Conservation (phyloP, 495 filamentous ascomycete genomes). For the Penicillium coprophilum region DNA sequence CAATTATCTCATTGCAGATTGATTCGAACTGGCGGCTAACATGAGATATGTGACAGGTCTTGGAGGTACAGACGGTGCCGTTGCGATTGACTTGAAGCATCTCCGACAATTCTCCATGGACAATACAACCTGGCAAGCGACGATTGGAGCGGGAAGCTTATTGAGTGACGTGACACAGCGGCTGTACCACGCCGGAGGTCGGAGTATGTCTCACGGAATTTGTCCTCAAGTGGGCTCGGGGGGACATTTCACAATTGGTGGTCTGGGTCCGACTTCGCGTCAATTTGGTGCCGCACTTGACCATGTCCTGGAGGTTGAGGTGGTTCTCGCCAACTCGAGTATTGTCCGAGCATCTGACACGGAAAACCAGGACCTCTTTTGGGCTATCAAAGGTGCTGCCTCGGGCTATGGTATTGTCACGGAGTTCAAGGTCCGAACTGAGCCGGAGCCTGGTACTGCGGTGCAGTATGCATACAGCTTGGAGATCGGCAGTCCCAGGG, state of each 20-base stretch:
- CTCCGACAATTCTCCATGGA: conserved; percentile 47
- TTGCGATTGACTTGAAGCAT: conserved; percentile 39
- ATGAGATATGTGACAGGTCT: not conserved
- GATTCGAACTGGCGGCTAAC: not conserved
- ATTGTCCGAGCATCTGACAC: conserved; percentile 28
- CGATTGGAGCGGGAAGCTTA: conserved; percentile 44
- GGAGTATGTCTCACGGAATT: not conserved
- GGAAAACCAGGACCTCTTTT: conserved; percentile 45
- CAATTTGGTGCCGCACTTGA: not conserved
- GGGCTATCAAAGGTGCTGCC: conserved; percentile 42
- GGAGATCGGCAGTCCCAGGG: not conserved
- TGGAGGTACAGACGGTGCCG: conserved; percentile 20
- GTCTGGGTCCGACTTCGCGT: conserved; percentile 8
- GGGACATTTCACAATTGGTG: conserved; percentile 58
- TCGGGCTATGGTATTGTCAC: conserved; percentile 37
- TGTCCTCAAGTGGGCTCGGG: conserved; percentile 60
- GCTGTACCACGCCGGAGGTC: conserved; percentile 41
- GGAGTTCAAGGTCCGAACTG: conserved; percentile 44
- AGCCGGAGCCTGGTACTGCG: conserved; percentile 33
- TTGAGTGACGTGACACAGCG: not conserved
- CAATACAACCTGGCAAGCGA: conserved; percentile 52
- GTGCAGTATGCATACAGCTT: conserved; percentile 26
- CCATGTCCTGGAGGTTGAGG: not conserved
- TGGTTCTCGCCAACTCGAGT: not conserved
- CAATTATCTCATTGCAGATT: not conserved